Evolutionary conservation across 345 rosid species (phyloP).

Genomic region (Moringa oleifera): DNA sequence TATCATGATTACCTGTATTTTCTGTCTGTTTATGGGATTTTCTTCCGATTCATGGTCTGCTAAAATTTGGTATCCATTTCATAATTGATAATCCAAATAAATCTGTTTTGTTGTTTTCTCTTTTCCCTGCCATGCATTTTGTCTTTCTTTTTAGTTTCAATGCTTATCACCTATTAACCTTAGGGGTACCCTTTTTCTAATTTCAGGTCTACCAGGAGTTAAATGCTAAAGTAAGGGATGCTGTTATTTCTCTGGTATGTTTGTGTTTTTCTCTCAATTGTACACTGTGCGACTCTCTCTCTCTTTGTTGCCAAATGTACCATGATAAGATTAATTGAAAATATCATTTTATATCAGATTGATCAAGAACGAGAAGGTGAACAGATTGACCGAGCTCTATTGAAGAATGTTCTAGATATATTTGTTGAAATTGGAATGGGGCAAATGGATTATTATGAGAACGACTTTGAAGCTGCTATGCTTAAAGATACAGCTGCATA

Average conservation of each 20-base stretch:
- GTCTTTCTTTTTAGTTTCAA: not conserved
- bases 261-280: not conserved
- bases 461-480: slow-evolving; percentile 52
- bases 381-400: slow-evolving; percentile 47
- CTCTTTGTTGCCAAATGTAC: not conserved
- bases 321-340: not conserved
- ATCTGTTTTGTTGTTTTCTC: not conserved
- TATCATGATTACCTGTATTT: not conserved
- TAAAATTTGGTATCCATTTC: no score
- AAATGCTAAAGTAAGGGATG: slow-evolving; percentile 39
- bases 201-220: slow-evolving; percentile 30
- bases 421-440: slow-evolving; percentile 64
- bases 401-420: slow-evolving; percentile 54
- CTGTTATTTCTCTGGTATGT: slow-evolving; percentile 45
- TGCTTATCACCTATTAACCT: not conserved
- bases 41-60: no score
- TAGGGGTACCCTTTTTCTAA: not conserved
- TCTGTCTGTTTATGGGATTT: not conserved
- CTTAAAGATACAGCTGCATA: slow-evolving; percentile 47
- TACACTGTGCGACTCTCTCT: not conserved
- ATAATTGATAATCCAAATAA: no score
- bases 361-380: slow-evolving; percentile 58
- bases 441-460: slow-evolving; percentile 35
- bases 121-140: no score
- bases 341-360: slow-evolving; percentile 25